Base-by-base conservation (phyloP, 371 early-diverging fungal species). In the Syncephalastrum sp. region DNA sequence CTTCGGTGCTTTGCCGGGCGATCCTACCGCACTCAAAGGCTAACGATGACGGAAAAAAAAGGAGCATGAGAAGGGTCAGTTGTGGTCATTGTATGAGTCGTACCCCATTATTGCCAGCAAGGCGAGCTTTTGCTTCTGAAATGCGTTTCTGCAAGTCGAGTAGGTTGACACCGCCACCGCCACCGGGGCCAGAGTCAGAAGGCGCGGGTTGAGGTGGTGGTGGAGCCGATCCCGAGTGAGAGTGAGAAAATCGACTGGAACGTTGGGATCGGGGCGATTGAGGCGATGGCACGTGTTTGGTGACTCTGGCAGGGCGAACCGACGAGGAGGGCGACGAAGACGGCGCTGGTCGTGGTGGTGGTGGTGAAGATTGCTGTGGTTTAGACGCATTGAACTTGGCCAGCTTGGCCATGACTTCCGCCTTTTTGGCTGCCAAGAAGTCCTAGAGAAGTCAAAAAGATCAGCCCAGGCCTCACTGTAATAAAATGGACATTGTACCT, bases 121-220 rank as follows among this genome's bases (percentile, higher is more conserved):
- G 44, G 53, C 70, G 63, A 42, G 59, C 72, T 49, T 69, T 79
- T 0, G 82, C 80, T 61, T 84, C 85, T 14, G 69, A 81, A 50
- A 82, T 83, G 50, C 66, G 70, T 27, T 72, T 63, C 63, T 82
- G 77, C 3, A 62, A 44, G 21, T 68, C 55, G 33, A 63, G 60
- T 5, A 64, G 27, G 2, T 67, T 63, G 4, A 46, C 19, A 17
- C 47, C 56, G 42, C 46, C 56, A 29, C 48, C 14, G 8, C 23
- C 19, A 24, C 29, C 46, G 19, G 56, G 17, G 2, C 47, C 44
- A 7, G 56, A 19, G 17, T 47, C 33, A 16, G 53, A 38, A 8
- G 59, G 43, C 8, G 8, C 38, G 13, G 51, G 3, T 1, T 47
- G 48, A 8, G 59, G 8, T 17, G 56, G 24, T 19, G 50, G 53